Base-by-base conservation (phyloP, 495 filamentous ascomycete species). In the Neurospora sp. region DNA sequence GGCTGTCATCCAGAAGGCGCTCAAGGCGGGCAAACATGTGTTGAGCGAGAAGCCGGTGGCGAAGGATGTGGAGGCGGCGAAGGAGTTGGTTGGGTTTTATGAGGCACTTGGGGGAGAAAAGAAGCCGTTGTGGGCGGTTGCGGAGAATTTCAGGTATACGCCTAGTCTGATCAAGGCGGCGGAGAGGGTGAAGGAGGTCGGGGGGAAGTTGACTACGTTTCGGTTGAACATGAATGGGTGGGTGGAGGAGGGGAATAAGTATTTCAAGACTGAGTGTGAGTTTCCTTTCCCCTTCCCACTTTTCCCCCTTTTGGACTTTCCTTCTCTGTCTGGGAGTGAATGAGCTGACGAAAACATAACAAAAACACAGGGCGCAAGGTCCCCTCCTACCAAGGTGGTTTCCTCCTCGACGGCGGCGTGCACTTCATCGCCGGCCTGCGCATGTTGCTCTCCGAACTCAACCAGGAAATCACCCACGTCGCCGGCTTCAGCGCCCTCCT, bases 41-140 rank as follows among this genome's bases (percentile, higher is more conserved):
- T 81, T 95, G 0, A 90, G 83, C 18, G 93, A 96, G 82, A 96
- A 96, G 79, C 93, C 93, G 18, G 88, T 96, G 31, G 91, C 92
- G 1, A 85, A 85, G 73, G 88, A 93, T 76, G 75, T 93, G 22
- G 81, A 82, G 1, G 82, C 83, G 0, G 93, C 90, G 7, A 81
- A 82, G 72, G 81, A 86, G 48, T 82, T 95, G 70, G 75, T 93
- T n/a, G 40, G 79, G 4, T 92, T 87, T 84, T 92, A 91, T 73
- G 75, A 84, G 45, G 76, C 80, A 4, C 82, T 84, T 31, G 83
- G 84, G 59, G 16, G 40, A 1, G 71, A 9, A 0, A 69, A 18
- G 16, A 75, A 61, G 72, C 86, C 87, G 72, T 78, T 87, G 1
- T 94, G 91, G 88, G 85, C 82, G 8, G 90, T 95, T 1, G 93